A percentile compares a stretch with the other conserved stretches of the same genome.
Evolutionary conservation across 495 filamentous ascomycete genomes (phyloP).

Genomic region (Cercophora sp.): DNA sequence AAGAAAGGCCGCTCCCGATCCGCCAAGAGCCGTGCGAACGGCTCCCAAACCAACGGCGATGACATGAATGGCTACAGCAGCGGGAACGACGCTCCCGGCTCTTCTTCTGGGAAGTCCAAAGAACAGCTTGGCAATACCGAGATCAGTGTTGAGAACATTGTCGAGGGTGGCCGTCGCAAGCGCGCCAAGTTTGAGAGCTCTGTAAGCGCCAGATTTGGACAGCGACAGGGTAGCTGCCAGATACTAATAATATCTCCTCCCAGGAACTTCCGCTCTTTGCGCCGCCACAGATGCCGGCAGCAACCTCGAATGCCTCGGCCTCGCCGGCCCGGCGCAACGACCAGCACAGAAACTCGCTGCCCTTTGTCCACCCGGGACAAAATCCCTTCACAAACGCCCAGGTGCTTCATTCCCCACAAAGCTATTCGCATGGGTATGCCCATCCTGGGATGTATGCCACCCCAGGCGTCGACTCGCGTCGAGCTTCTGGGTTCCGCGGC

Average conservation of each 20-base stretch:
- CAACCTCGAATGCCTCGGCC: conserved; percentile 83
- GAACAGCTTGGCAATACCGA: conserved; percentile 90
- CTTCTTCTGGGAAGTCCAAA: conserved; percentile 67
- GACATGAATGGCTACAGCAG: conserved; percentile 69
- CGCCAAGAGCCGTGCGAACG: conserved; percentile 55
- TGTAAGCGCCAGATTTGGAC: conserved; percentile 51
- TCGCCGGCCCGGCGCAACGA: conserved; percentile 78
- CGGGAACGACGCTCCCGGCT: conserved; percentile 71
- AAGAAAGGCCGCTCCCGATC: conserved; percentile 67
- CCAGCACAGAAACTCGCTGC: conserved; percentile 54
- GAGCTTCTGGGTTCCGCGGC: conserved; percentile 59
- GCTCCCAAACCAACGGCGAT: conserved; percentile 67
- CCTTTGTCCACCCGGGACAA: conserved; percentile 67
- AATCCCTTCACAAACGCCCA: conserved; percentile 69
- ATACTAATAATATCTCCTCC: conserved; percentile 17
- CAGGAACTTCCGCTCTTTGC: conserved; percentile 94
- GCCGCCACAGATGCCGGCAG: conserved; percentile 84
- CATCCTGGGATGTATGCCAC: conserved; percentile 49
- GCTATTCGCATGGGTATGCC: conserved; percentile 53
- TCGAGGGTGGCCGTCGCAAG: conserved; percentile 93
- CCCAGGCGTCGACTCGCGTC: conserved; percentile 57
- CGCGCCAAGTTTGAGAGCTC: conserved; percentile 96
- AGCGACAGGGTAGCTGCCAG: no score
- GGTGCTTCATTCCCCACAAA: conserved; percentile 73
- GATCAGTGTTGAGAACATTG: conserved; percentile 95